Conservation (phyloP, 495 filamentous ascomycete genomes). For the Ramalina peruviana region DNA sequence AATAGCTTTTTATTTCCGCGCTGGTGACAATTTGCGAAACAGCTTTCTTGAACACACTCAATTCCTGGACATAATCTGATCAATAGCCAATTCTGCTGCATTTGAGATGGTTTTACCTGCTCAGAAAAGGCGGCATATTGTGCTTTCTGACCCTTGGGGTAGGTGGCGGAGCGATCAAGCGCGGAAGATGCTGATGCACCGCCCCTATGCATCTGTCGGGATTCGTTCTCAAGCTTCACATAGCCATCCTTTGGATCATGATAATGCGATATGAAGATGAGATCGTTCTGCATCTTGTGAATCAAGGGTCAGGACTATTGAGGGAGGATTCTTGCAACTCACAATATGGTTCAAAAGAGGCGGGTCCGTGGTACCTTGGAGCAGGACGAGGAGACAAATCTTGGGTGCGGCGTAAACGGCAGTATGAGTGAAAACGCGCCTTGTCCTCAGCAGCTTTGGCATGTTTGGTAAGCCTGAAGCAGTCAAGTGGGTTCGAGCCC, state of each 20-base stretch:
- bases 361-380: constrained; percentile 36
- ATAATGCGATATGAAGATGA: constrained; percentile 79
- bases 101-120: no score
- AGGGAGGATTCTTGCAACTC: neutral
- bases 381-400: constrained; percentile 66
- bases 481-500: neutral
- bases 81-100: neutral
- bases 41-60: constrained; percentile 26
- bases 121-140: no score
- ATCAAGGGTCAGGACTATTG: neutral
- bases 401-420: constrained; percentile 59
- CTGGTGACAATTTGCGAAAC: constrained; percentile 31
- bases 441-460: constrained; percentile 60
- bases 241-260: constrained; percentile 63
- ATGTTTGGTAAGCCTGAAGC: neutral
- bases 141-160: no score
- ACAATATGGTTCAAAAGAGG: constrained; percentile 36
- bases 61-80: constrained; percentile 20
- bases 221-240: constrained; percentile 49
- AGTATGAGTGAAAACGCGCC: constrained; percentile 58
- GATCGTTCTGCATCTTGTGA: constrained; percentile 46
- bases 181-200: constrained; percentile 33
- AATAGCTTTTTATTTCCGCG: constrained; percentile 63
- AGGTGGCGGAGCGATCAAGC: constrained; percentile 21
- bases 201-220: constrained; percentile 32